A percentile compares a stretch with the other conserved stretches of the same genome.
phyloP scores from a whole-genome alignment of 352 stramenopile species.

The Phytophthora idaei region DNA sequence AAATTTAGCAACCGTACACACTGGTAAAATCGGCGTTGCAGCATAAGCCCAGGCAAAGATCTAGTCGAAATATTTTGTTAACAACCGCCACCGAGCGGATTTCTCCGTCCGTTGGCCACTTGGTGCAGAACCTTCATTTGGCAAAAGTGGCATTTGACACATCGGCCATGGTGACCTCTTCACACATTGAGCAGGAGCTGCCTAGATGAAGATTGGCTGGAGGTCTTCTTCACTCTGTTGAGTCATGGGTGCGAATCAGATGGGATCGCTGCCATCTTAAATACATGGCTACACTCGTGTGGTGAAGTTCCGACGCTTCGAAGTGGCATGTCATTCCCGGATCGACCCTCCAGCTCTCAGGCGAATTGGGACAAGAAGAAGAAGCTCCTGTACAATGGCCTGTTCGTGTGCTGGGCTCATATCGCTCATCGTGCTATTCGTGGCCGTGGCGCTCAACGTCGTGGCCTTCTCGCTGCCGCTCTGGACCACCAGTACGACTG shows the following conservation, averaged over 20 bases:
- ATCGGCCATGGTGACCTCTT: neutral
- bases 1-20: slow-evolving; percentile 23
- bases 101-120: neutral
- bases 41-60: slow-evolving; percentile 18
- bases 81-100: slow-evolving; percentile 7
- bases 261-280: slow-evolving; percentile 1
- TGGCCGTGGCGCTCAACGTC: slow-evolving; percentile 60
- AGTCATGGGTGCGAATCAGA: slow-evolving; percentile 20
- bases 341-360: slow-evolving; percentile 5
- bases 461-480: slow-evolving; percentile 68
- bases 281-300: neutral
- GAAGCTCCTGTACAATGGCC: slow-evolving; percentile 36
- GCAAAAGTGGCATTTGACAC: neutral
- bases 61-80: slow-evolving; percentile 19
- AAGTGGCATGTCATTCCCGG: slow-evolving; percentile 14
- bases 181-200: slow-evolving; percentile 4
- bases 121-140: slow-evolving; percentile 6
- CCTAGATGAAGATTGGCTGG: neutral
- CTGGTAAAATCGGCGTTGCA: slow-evolving; percentile 14
- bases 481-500: slow-evolving; percentile 64
- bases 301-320: slow-evolving; percentile 8
- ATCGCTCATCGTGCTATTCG: slow-evolving; percentile 63
- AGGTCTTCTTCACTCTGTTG: neutral
- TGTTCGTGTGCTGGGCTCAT: slow-evolving; percentile 60
- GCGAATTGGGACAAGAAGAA: neutral